Evolutionary conservation across 257 asterid species (phyloP).

Genomic region (Lantana camara): DNA sequence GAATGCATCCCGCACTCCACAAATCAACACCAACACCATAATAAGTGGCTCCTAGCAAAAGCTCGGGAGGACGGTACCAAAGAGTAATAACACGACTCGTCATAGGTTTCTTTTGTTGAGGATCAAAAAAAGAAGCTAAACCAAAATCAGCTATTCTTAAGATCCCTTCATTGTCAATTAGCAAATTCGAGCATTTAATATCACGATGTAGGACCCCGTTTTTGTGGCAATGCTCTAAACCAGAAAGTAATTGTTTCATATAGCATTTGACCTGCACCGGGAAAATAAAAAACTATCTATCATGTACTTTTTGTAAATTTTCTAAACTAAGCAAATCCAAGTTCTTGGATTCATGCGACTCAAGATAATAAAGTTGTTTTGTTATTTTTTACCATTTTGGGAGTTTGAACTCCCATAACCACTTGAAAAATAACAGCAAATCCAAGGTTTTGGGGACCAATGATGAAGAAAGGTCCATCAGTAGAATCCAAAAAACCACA

Average conservation of each 20-base stretch:
- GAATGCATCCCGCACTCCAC: constrained; percentile 96
- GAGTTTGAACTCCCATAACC: constrained; percentile 22
- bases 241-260: constrained; percentile 79
- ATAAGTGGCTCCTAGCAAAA: constrained; percentile 77
- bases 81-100: constrained; percentile 96
- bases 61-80: constrained; percentile 97
- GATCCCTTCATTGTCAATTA: constrained; percentile 70
- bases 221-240: constrained; percentile 88
- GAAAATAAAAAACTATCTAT: constrained; percentile 23
- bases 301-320: not conserved
- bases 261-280: constrained; percentile 77
- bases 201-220: constrained; percentile 87
- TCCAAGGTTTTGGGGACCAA: constrained; percentile 35
- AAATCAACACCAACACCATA: constrained; percentile 85
- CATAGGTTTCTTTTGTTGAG: constrained; percentile 61
- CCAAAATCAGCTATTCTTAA: constrained; percentile 94
- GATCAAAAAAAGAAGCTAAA: constrained; percentile 71
- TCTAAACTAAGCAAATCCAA: not conserved
- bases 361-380: not conserved
- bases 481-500: constrained; percentile 50
- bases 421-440: constrained; percentile 14
- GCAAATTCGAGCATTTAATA: constrained; percentile 86
- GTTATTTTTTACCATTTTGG: not conserved
- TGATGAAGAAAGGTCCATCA: constrained; percentile 37
- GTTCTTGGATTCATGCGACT: constrained; percentile 6